phyloP scores from a whole-genome alignment of 345 rosid species.

The Bruguiera gymnorhiza region DNA sequence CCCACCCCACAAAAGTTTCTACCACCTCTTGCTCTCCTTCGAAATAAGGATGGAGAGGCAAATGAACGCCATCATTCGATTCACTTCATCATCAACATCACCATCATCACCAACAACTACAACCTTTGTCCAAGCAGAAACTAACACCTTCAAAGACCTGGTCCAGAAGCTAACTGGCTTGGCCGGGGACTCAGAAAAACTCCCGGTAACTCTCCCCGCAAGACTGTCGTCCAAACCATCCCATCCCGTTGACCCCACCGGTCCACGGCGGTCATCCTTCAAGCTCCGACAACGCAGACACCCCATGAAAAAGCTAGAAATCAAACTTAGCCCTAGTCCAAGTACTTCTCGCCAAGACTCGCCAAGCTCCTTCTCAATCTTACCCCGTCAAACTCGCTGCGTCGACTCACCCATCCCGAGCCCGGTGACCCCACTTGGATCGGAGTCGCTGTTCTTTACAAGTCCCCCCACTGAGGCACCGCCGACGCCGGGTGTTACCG shows the following conservation, averaged over 20 bases:
- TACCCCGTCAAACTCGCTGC: conserved; percentile 2
- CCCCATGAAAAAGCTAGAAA: conserved; percentile 38
- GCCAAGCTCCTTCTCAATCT: conserved; percentile 5
- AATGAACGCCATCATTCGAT: conserved; percentile 2
- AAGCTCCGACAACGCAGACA: conserved; percentile 55
- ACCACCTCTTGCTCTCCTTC: neutral
- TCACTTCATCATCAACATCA: conserved; percentile 15
- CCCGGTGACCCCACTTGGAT: conserved; percentile 40
- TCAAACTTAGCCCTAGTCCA: conserved; percentile 30
- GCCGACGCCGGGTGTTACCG: conserved; percentile 29
- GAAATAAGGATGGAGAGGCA: conserved; percentile 19
- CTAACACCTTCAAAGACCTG: conserved; percentile 39
- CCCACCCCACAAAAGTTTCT: neutral
- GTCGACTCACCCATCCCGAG: conserved; percentile 30
- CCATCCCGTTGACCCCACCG: conserved; percentile 19
- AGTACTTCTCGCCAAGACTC: conserved; percentile 1
- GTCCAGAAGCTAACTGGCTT: conserved; percentile 51
- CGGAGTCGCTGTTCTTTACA: conserved; percentile 26
- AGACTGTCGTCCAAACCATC: conserved; percentile 18
- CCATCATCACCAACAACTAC: conserved; percentile 19
- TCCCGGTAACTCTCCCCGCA: conserved; percentile 24
- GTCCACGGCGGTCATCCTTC: conserved; percentile 40
- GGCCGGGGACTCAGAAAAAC: conserved; percentile 18
- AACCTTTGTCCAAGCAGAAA: conserved; percentile 49
- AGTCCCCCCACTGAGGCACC: conserved; percentile 33